These are phyloP conservation scores for Scedosporium dehoogii DNA, from an alignment of 2,329 filamentous ascomycete species.

Conservation along the genomic window DNA sequence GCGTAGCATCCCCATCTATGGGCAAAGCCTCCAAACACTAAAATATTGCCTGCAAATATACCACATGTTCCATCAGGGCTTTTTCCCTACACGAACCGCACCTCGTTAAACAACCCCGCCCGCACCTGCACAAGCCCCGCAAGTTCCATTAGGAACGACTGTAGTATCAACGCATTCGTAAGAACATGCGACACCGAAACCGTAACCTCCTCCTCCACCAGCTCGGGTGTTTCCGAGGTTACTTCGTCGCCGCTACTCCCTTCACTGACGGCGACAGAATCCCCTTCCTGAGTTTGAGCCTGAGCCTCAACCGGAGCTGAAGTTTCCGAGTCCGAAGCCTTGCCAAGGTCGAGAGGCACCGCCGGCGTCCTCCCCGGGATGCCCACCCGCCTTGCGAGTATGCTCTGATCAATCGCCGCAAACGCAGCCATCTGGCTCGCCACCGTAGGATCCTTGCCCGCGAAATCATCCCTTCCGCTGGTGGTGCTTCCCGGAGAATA, in stretches of 20 bases:
- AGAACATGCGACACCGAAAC: conserved; percentile 69
- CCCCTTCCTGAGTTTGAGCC: conserved; percentile 11
- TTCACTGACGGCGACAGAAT: background rate
- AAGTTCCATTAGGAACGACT: conserved; percentile 71
- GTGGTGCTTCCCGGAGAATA: conserved; percentile 28
- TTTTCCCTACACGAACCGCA: conserved; percentile 40
- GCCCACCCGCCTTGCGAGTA: conserved; percentile 44
- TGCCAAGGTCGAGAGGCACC: conserved; percentile 33
- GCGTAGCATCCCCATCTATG: background rate
- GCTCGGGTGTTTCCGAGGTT: background rate
- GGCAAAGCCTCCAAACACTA: background rate
- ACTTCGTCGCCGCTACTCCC: conserved; percentile 3
- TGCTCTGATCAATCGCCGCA: conserved; percentile 54
- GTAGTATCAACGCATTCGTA: conserved; percentile 69
- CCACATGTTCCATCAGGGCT: background rate
- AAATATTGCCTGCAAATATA: background rate
- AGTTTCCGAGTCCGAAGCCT: conserved; percentile 5
- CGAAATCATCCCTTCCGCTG: conserved; percentile 12
- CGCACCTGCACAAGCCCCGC: conserved; percentile 66
- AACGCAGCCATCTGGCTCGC: conserved; percentile 49
- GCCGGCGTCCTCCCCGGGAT: conserved; percentile 32
- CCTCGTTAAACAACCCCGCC: conserved; percentile 66
- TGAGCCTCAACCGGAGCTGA: conserved; percentile 15
- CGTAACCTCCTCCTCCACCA: conserved; percentile 20
- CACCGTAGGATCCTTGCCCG: conserved; percentile 14